Percentiles rank a stretch among this genome's conserved stretches.
phyloP scores from a whole-genome alignment of 108 stramenopile genomes.

The Skeletonema tropicum region DNA sequence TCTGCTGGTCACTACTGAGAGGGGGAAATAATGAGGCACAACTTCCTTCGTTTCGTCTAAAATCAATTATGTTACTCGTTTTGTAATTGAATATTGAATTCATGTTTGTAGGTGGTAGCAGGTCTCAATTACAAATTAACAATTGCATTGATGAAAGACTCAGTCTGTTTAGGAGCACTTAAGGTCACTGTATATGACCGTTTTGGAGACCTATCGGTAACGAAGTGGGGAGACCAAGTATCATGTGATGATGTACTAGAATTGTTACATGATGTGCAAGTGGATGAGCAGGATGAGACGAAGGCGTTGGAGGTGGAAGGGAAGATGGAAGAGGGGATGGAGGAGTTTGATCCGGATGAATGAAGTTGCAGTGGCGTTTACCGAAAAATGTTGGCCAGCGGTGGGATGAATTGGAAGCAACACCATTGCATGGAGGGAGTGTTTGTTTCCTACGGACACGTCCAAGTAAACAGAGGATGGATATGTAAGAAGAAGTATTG shows the following conservation, averaged over 20 bases:
- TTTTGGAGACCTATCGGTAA: conserved; percentile 17
- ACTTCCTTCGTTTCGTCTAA: no score
- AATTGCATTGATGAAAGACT: conserved; percentile 7
- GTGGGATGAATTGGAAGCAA: neutral
- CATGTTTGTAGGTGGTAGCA: conserved; percentile 6
- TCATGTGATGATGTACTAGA: conserved; percentile 18
- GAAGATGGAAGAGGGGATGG: conserved; percentile 3
- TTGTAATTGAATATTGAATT: no score
- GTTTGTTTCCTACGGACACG: no score
- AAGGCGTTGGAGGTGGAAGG: conserved; percentile 15
- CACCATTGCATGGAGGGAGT: neutral
- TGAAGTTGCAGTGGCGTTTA: no score
- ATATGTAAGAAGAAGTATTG: no score
- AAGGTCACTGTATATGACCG: conserved; percentile 21
- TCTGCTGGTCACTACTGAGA: no score
- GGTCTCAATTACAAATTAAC: conserved; percentile 34
- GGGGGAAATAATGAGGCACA: no score
- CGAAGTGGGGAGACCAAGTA: conserved; percentile 11
- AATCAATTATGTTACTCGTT: no score
- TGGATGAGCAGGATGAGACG: neutral
- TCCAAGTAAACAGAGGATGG: no score
- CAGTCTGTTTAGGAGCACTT: conserved; percentile 18
- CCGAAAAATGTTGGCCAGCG: no score
- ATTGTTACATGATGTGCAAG: conserved; percentile 5
- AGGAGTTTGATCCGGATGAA: conserved; percentile 18